Conservation (phyloP, 2,329 filamentous ascomycete species). For the Pseudonectria buxi region DNA sequence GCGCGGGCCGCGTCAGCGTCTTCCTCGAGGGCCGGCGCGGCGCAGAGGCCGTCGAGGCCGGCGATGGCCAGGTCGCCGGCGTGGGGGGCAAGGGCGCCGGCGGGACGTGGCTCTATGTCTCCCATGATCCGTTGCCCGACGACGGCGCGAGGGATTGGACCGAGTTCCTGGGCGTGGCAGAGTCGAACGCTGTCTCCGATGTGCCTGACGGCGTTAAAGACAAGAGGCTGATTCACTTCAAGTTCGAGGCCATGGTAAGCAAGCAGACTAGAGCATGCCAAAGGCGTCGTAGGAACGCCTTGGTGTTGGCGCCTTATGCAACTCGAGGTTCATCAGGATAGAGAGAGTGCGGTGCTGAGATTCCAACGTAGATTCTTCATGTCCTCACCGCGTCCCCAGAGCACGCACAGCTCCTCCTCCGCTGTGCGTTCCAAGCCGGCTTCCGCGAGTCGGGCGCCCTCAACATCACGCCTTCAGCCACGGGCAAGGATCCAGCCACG, state of each 20-base stretch:
- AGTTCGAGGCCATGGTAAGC: conserved; percentile 90
- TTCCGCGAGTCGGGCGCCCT: conserved; percentile 88
- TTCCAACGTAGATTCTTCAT: conserved; percentile 67
- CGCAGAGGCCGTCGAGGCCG: conserved; percentile 11
- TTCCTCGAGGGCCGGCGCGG: conserved; percentile 71
- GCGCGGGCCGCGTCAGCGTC: conserved; percentile 78
- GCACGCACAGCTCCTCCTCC: conserved; percentile 69
- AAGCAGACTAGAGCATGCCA: conserved; percentile 1
- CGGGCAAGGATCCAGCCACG: conserved; percentile 29
- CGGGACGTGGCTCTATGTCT: conserved; percentile 80
- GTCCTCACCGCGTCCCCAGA: conserved; percentile 68
- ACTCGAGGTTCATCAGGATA: neutral
- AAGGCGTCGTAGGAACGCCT: too few species aligned
- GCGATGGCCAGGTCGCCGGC: conserved; percentile 40
- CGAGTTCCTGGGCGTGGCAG: conserved; percentile 21
- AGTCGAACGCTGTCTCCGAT: conserved; percentile 19
- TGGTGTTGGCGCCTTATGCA: too few species aligned
- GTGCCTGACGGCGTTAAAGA: conserved; percentile 18
- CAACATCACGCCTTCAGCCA: conserved; percentile 41
- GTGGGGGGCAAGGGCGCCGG: conserved; percentile 81
- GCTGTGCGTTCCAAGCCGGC: conserved; percentile 70
- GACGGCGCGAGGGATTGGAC: conserved; percentile 25
- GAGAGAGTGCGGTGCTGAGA: conserved; percentile 14
- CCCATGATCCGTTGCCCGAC: conserved; percentile 61
- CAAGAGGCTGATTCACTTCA: conserved; percentile 66